These are phyloP conservation scores for Lotus japonicus DNA, from an alignment of 306 rosid genomes.

Conservation along the genomic window DNA sequence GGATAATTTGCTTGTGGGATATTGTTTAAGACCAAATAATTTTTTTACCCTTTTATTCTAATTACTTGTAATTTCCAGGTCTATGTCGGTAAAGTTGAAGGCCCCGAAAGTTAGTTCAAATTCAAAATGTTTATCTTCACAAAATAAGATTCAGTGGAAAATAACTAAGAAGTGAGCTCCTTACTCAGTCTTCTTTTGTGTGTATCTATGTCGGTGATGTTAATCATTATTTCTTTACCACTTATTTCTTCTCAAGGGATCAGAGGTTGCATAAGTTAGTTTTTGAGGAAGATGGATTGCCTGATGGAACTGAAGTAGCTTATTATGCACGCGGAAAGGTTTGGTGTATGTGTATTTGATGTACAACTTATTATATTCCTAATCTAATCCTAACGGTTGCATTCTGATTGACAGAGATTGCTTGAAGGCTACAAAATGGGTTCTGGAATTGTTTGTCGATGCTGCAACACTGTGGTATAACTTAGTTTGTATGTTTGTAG, in stretches of 20 bases:
- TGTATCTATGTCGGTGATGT: constrained; percentile 6
- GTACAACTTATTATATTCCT: constrained; percentile 14
- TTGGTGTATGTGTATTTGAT: constrained; percentile 18
- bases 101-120: constrained; percentile 30
- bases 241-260: constrained; percentile 53
- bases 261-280: constrained; percentile 89
- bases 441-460: constrained; percentile 77
- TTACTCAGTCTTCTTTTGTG: not conserved
- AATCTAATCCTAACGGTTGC: constrained; percentile 4
- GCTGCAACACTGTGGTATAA: constrained; percentile 80
- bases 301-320: constrained; percentile 96
- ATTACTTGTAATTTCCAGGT: constrained; percentile 37
- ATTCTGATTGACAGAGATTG: constrained; percentile 59
- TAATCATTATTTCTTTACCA: constrained; percentile 7
- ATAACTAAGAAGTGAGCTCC: constrained; percentile 69
- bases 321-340: constrained; percentile 97
- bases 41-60: constrained; percentile 3
- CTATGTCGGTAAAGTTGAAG: constrained; percentile 39
- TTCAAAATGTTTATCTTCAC: constrained; percentile 38
- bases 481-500: constrained; percentile 20
- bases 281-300: constrained; percentile 85
- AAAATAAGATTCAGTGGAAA: constrained; percentile 62
- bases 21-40: not conserved
- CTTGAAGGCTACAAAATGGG: constrained; percentile 91
- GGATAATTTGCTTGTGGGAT: constrained; percentile 19